phyloP scores from a whole-genome alignment of 2,329 filamentous ascomycete species.

The Xylariaceae sp. region DNA sequence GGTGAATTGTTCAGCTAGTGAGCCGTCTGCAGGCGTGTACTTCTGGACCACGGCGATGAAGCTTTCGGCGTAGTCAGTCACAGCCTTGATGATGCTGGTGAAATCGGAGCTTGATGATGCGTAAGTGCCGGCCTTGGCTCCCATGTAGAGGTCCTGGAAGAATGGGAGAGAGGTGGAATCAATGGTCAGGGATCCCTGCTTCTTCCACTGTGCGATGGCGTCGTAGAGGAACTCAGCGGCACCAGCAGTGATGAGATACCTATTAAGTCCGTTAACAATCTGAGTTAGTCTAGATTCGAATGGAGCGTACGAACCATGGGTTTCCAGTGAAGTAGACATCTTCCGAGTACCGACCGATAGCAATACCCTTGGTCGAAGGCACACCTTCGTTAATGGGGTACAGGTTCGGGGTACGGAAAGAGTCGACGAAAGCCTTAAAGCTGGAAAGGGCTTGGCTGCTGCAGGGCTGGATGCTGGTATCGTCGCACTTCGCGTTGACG shows the following conservation, averaged over 20 bases:
- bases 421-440: slow-evolving; percentile 51
- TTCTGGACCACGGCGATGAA: slow-evolving; percentile 44
- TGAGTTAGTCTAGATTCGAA: not conserved
- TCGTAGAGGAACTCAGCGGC: slow-evolving; percentile 56
- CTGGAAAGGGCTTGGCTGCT: slow-evolving; percentile 47
- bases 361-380: slow-evolving; percentile 39
- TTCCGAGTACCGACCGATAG: slow-evolving; percentile 43
- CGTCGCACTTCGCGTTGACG: slow-evolving; percentile 44
- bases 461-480: slow-evolving; percentile 53
- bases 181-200: slow-evolving; percentile 42
- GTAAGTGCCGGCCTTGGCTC: slow-evolving; percentile 44
- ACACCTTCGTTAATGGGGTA: slow-evolving; percentile 50
- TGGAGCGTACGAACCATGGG: slow-evolving; percentile 40
- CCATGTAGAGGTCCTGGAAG: slow-evolving; percentile 48
- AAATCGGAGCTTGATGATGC: slow-evolving; percentile 35
- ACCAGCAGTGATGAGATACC: slow-evolving; percentile 48
- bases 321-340: slow-evolving; percentile 53
- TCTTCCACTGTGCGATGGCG: slow-evolving; percentile 50
- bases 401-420: slow-evolving; percentile 44
- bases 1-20: slow-evolving; percentile 46
- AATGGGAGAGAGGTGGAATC: slow-evolving; percentile 49
- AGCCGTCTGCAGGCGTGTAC: slow-evolving; percentile 45
- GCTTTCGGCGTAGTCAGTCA: slow-evolving; percentile 50
- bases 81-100: slow-evolving; percentile 40
- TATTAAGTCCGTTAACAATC: slow-evolving; percentile 8